phyloP scores from a whole-genome alignment of 495 filamentous ascomycete genomes.

The Cetradonia linearis region DNA sequence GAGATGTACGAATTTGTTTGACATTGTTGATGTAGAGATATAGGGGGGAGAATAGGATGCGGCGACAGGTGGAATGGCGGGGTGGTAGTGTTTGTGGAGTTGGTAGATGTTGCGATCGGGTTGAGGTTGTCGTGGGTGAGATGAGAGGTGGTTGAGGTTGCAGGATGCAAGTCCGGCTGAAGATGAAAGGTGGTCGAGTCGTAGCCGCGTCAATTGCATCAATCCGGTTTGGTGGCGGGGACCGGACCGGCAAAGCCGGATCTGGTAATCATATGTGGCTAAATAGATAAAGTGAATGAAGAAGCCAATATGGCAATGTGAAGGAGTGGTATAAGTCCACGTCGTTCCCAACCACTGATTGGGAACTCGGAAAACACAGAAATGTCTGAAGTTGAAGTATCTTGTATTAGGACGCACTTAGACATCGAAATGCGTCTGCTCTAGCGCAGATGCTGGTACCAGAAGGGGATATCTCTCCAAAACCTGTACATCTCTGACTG shows the following conservation, averaged over 20 bases:
- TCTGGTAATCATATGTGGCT: not conserved
- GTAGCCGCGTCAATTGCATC: slow-evolving; percentile 14
- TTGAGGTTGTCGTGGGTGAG: not conserved
- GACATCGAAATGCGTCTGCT: not conserved
- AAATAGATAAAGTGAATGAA: not conserved
- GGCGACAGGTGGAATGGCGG: not conserved
- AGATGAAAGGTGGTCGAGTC: not conserved
- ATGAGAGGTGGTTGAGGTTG: not conserved
- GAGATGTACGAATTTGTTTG: slow-evolving; percentile 20
- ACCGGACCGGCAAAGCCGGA: not conserved
- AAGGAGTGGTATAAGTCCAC: not conserved
- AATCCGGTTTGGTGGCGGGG: slow-evolving; percentile 7
- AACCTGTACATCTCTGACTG: not conserved
- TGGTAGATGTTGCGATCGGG: not conserved
- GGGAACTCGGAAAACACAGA: not conserved
- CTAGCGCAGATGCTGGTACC: slow-evolving; percentile 2
- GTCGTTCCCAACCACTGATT: not conserved
- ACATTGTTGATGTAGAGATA: slow-evolving; percentile 6
- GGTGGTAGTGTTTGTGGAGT: not conserved
- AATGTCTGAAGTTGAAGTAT: not conserved
- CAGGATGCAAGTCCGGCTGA: not conserved
- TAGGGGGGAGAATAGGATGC: not conserved
- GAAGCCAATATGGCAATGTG: not conserved
- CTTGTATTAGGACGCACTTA: not conserved
- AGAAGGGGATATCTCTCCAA: not conserved